These are phyloP conservation scores for Pythium periplocum DNA, from an alignment of 352 stramenopile genomes.

Conservation along the genomic window DNA sequence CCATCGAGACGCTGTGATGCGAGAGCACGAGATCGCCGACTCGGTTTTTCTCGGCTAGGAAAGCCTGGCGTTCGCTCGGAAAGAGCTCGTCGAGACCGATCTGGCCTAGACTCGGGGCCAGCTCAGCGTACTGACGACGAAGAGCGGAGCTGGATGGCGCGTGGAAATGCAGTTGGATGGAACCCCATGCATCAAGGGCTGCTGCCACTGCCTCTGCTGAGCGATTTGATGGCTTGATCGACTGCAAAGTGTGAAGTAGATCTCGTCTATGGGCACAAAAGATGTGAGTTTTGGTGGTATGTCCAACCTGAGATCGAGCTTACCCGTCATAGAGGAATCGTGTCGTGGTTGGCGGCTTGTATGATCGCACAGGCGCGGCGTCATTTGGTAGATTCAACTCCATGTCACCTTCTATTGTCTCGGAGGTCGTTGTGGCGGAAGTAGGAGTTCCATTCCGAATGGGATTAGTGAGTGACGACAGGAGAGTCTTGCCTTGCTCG, in stretches of 20 bases:
- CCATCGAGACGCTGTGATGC: conserved; percentile 64
- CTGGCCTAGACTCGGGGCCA: conserved; percentile 42
- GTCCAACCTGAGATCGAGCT: neutral
- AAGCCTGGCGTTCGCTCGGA: conserved; percentile 38
- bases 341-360: conserved; percentile 12
- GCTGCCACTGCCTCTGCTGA: conserved; percentile 8
- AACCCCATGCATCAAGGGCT: conserved; percentile 19
- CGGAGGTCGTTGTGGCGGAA: neutral
- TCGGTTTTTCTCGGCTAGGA: conserved; percentile 56
- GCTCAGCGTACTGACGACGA: conserved; percentile 40
- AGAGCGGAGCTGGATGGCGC: conserved; percentile 34
- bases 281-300: neutral
- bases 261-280: conserved; percentile 33
- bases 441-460: neutral
- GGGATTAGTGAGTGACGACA: conserved; percentile 4
- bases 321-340: conserved; percentile 73
- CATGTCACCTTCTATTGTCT: neutral
- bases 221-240: conserved; percentile 47
- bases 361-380: conserved; percentile 3
- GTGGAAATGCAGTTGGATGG: conserved; percentile 56
- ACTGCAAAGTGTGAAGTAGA: conserved; percentile 55
- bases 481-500: conserved; percentile 34
- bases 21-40: conserved; percentile 58
- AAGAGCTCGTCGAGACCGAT: conserved; percentile 69
- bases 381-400: neutral